Percentiles rank a stretch among this genome's conserved stretches.
These are phyloP conservation scores for Diospyros kaki DNA, from an alignment of 148 eudicot species.

Conservation along the genomic window DNA sequence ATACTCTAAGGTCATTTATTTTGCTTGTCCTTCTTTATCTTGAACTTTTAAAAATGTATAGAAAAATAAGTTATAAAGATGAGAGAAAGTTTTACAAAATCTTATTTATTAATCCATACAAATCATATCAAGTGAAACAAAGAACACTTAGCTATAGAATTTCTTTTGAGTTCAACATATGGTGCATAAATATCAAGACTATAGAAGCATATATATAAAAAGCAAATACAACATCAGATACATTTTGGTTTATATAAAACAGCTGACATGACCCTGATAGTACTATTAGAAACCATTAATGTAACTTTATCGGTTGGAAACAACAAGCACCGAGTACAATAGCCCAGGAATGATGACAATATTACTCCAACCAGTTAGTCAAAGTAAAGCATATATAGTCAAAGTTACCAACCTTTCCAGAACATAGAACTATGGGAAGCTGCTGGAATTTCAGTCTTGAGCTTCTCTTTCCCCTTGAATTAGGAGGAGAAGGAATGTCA, in stretches of 20 bases:
- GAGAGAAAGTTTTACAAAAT: too few relatives aligned
- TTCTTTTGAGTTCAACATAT: neutral
- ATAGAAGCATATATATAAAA: neutral
- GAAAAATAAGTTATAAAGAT: too few relatives aligned
- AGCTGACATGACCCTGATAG: too few relatives aligned
- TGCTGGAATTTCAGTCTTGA: slow-evolving; percentile 34
- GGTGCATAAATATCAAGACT: neutral
- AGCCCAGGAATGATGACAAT: neutral
- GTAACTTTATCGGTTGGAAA: neutral
- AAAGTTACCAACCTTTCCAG: slow-evolving; percentile 50
- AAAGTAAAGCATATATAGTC: neutral
- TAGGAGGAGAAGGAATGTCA: slow-evolving; percentile 61
- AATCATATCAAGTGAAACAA: neutral
- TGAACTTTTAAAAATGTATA: too few relatives aligned
- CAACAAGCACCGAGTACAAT: neutral
- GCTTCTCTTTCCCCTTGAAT: slow-evolving; percentile 41
- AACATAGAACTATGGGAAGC: slow-evolving; percentile 70
- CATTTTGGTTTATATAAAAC: neutral
- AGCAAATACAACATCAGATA: neutral
- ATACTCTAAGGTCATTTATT: too few relatives aligned
- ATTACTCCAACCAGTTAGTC: neutral
- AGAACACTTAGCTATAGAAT: neutral
- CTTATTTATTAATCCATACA: neutral
- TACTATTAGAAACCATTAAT: neutral
- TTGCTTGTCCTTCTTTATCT: too few relatives aligned